Base-by-base conservation (phyloP, 2,329 filamentous ascomycete species). In the Alternaria metachromatica region DNA sequence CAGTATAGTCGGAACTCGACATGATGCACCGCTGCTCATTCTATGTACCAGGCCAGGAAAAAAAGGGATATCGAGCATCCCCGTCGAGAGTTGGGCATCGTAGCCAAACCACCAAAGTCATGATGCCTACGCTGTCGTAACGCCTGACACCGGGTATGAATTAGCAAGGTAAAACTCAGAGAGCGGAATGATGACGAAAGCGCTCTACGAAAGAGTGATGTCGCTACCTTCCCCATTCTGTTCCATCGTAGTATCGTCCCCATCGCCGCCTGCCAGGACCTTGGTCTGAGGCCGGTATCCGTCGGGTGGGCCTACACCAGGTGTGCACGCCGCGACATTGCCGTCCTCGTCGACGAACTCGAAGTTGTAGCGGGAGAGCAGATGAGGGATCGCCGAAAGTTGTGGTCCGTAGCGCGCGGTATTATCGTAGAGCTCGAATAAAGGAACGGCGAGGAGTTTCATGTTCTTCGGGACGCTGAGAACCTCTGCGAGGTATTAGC, bases 391-490 rank as follows among this genome's bases (percentile, higher is more conserved):
- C 1, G 96, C 96, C 2, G 94, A 97, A 15, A 99, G 89, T 79
- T 99, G 96, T 5, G 96, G 96, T 0, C 96, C 96, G 78, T 99
- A 99, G 63, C 96, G 87, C 12, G 91, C 92, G 1, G 93, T 97
- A 81, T 99, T 99, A 76, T 99, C 96, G 84, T 99, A 99, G 43
- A 99, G 89, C 83, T 99, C 96, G 82, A 98, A 98, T 1, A 99
- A 86, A 0, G 96, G 96, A 2, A 99, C 96, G 2, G 96, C 96
- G 44, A 99, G 90, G 23, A 99, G 89, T 80, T 99, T 99, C 96
- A 99, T 98, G 83, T 99, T 99, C 84, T 99, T 99, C 0, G 96
- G 96, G 9, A 99, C 96, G 75, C 92, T 96, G 46, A 99, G 87
- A 13, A 98, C 92, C 84, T 97, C 94, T 97, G 79, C 60, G 6